Percentiles rank a stretch among this genome's conserved stretches.
Evolutionary conservation across 2,329 filamentous ascomycete genomes (phyloP).

Genomic region (Dryadomyces quercivorus): DNA sequence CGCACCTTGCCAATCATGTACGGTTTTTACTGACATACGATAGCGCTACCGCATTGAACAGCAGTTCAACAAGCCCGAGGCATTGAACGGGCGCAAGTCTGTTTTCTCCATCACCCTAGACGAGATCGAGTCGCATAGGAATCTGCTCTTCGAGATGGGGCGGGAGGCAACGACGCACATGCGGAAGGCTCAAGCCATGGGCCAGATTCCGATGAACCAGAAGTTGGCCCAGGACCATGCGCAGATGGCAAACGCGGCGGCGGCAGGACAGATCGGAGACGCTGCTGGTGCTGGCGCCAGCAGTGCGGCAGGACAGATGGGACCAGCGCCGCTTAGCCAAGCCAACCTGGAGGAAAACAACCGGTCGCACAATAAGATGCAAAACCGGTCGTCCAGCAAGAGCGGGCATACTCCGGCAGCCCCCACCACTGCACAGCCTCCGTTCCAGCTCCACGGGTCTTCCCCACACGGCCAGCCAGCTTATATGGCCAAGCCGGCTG

Average conservation of each 20-base stretch:
- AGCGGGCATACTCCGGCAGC: conserved; percentile 39
- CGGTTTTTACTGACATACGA: background rate
- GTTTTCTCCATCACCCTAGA: conserved; percentile 36
- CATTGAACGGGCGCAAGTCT: conserved; percentile 31
- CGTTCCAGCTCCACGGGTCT: conserved; percentile 40
- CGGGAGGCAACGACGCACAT: conserved; percentile 23
- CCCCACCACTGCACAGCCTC: conserved; percentile 44
- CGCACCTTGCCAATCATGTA: background rate
- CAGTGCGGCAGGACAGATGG: background rate
- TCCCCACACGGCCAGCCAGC: conserved; percentile 49
- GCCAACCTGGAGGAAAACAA: conserved; percentile 40
- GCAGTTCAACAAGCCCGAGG: conserved; percentile 40
- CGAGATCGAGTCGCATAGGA: conserved; percentile 37
- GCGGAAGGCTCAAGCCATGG: conserved; percentile 1
- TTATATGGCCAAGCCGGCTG: conserved; percentile 37
- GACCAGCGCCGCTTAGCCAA: conserved; percentile 26
- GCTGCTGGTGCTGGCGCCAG: background rate
- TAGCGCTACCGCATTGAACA: conserved; percentile 40
- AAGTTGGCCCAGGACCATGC: background rate
- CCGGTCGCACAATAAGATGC: conserved; percentile 33
- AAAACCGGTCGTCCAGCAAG: conserved; percentile 32
- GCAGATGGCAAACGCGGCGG: background rate
- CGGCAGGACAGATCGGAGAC: background rate
- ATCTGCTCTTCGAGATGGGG: conserved; percentile 38
- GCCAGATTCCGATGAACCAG: background rate